Base-by-base conservation (phyloP, 345 rosid species). In the Arabidopsis arenosa region DNA sequence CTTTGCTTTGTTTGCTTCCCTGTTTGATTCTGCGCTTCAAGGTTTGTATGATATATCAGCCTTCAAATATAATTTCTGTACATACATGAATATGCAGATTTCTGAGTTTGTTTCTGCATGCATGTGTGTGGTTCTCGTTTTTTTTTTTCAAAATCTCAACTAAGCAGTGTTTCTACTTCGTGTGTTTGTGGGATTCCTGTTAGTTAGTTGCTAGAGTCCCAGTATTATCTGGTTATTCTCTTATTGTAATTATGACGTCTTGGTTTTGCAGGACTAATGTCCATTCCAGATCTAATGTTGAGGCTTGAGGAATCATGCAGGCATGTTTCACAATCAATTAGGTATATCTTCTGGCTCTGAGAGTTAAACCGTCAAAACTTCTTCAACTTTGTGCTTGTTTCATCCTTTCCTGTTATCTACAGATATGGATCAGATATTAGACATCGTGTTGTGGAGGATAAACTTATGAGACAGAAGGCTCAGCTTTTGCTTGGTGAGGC, bases 401-500 rank as follows among this genome's bases (percentile, higher is more conserved):
- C 80, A 59, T 28, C 44, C 18, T 36, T 53, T 36, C 14, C 52
- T 30, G 63, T 21, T 58, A 73, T 81, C 15, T 65, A 56, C 58
- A 95, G 99, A 81, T 92, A 90, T 81, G 91, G 88, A 15, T 85
- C 93, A 63, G 85, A 78, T 70, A 54, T 81, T 75, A 82, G 83
- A 73, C 93, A 89, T 80, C 91, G 96, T 64, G 83, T 81, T 73
- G 85, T 90, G 15, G 99, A 95, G 83, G 99, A 95, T 83, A 95
- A 90, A 80, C 81, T 92, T 69, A 88, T 89, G 96, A 88, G 97
- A 78, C 99, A 92, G 79, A 95, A 85, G 85, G 97, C 97, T 84
- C 97, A 89, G 75, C 82, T 90, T 70, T 82, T 95, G 80, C 96
- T 92, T 65, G 97, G 93, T 43, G 99, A 95, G 91, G 97, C 97